These are phyloP conservation scores for Bolboschoenus planiculmis DNA, from an alignment of 176 grass and related monocot species.

Conservation along the genomic window DNA sequence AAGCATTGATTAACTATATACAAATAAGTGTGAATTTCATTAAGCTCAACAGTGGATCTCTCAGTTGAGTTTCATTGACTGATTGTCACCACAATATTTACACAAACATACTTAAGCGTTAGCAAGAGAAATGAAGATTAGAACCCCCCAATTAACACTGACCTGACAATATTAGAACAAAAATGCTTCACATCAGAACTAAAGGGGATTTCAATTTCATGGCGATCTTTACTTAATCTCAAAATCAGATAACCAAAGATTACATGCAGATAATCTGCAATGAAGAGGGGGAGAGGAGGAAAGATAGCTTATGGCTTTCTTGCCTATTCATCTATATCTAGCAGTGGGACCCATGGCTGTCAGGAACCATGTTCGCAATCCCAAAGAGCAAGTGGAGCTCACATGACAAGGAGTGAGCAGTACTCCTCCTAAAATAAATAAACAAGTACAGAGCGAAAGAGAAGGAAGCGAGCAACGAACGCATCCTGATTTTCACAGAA, in stretches of 20 bases:
- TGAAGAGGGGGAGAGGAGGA: neutral
- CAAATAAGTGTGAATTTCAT: too few relatives aligned
- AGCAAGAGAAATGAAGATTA: neutral
- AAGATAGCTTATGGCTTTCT: neutral
- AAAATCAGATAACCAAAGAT: neutral
- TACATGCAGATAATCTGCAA: neutral
- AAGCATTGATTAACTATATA: too few relatives aligned
- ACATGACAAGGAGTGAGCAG: neutral
- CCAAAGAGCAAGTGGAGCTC: neutral
- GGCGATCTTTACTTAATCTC: too few relatives aligned
- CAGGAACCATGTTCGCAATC: neutral
- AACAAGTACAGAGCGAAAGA: neutral
- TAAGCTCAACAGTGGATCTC: too few relatives aligned
- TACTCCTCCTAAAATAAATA: neutral
- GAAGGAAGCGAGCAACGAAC: neutral
- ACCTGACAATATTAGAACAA: neutral
- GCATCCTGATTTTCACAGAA: neutral
- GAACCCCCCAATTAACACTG: neutral
- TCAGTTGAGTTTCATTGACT: too few relatives aligned
- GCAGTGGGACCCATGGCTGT: neutral
- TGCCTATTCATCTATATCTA: neutral
- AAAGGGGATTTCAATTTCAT: neutral
- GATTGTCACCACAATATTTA: too few relatives aligned
- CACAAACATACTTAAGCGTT: neutral
- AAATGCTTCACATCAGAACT: neutral